Conservation (phyloP, 2,329 filamentous ascomycete species). For the Chaetomiaceae sp. region DNA sequence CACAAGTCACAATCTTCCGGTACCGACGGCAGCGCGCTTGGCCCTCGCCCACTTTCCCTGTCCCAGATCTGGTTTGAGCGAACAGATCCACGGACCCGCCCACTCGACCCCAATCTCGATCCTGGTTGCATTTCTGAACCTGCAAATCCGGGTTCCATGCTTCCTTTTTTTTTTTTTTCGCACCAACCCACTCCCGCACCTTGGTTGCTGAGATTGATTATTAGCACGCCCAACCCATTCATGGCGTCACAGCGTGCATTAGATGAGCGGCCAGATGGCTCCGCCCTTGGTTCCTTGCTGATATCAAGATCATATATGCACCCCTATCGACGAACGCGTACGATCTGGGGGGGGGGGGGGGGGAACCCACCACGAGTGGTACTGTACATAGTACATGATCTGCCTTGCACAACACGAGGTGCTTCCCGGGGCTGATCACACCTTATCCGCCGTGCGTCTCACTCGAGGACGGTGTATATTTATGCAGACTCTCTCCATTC, state of each 20-base stretch:
- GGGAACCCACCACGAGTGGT: too few species aligned
- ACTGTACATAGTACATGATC: not conserved
- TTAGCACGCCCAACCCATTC: too few species aligned
- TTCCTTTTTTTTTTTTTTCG: too few species aligned
- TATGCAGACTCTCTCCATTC: not conserved
- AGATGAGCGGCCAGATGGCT: not conserved
- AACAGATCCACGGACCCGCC: not conserved
- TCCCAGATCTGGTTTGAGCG: conserved; percentile 1
- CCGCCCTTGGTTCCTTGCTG: not conserved
- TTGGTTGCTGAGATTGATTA: not conserved
- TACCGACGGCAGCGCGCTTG: conserved; percentile 11
- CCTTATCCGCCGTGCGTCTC: not conserved
- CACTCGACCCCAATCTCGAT: not conserved
- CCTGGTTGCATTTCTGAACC: not conserved
- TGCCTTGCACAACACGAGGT: not conserved
- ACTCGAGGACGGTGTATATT: not conserved
- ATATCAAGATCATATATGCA: not conserved
- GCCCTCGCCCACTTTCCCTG: not conserved
- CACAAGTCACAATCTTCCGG: not conserved
- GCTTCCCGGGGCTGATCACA: conserved; percentile 8
- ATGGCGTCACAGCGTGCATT: not conserved
- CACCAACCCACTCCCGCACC: not conserved
- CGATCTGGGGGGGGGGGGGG: too few species aligned
- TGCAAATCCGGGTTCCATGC: conserved; percentile 5
- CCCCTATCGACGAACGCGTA: not conserved